Percentiles rank a stretch among this genome's conserved stretches.
phyloP scores from a whole-genome alignment of 2,329 filamentous ascomycete species.

The Proliferodiscus dingleyae region DNA sequence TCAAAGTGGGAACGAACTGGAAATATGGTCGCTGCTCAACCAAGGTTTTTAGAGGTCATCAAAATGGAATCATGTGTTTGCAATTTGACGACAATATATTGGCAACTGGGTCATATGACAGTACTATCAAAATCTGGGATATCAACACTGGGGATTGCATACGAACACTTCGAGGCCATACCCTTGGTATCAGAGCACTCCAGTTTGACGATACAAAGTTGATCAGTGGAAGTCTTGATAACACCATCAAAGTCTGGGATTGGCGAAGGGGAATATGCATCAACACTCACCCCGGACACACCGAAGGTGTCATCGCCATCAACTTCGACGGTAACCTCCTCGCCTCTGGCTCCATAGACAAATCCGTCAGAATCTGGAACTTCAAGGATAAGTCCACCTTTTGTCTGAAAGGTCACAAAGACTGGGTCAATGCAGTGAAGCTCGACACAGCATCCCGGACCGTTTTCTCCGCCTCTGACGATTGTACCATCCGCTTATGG shows the following conservation, averaged over 20 bases:
- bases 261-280: conserved; percentile 88
- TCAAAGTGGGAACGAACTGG: conserved; percentile 96
- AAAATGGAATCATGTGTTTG: conserved; percentile 70
- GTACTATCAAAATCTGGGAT: conserved; percentile 94
- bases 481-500: conserved; percentile 88
- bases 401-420: conserved; percentile 74
- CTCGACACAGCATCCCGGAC: conserved; percentile 79
- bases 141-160: conserved; percentile 82
- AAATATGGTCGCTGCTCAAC: conserved; percentile 87
- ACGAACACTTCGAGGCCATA: conserved; percentile 79
- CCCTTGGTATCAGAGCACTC: conserved; percentile 75
- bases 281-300: conserved; percentile 74
- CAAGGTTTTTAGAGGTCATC: conserved; percentile 79
- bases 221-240: conserved; percentile 84
- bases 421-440: conserved; percentile 96
- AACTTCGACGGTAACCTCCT: conserved; percentile 83
- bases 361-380: conserved; percentile 88
- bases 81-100: conserved; percentile 82
- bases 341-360: conserved; percentile 85
- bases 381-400: conserved; percentile 80
- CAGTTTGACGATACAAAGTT: conserved; percentile 92
- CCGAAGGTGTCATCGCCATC: conserved; percentile 76
- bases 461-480: conserved; percentile 88
- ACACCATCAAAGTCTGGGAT: conserved; percentile 90
- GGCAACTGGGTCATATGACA: conserved; percentile 91